phyloP scores from a whole-genome alignment of 1,284 basidiomycete species.

The Apiotrichum gamsii region DNA sequence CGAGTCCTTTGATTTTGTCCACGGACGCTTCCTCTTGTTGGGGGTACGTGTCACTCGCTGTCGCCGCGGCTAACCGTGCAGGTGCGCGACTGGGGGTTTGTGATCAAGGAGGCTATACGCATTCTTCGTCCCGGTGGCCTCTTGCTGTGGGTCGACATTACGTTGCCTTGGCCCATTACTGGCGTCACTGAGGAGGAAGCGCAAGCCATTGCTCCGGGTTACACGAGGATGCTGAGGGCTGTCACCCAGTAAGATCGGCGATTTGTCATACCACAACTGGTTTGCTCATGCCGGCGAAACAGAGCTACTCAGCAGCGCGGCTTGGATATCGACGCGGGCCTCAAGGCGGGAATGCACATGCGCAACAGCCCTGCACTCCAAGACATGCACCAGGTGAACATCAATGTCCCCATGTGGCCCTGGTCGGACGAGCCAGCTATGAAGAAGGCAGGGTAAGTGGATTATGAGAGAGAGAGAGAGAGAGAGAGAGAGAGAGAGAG shows the following conservation, averaged over 20 bases:
- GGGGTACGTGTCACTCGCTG: constrained; percentile 5
- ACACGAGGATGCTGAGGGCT: neutral
- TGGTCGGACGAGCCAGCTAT: constrained; percentile 6
- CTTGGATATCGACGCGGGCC: neutral
- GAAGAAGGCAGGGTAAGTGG: constrained; percentile 4
- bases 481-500: too few species aligned
- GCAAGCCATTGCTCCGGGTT: neutral
- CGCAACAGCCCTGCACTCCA: neutral
- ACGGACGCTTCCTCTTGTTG: constrained; percentile 8
- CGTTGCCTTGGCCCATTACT: neutral
- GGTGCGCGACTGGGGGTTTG: constrained; percentile 12
- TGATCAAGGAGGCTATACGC: constrained; percentile 9
- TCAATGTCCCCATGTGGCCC: constrained; percentile 1
- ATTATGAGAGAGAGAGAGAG: too few species aligned
- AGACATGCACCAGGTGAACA: neutral
- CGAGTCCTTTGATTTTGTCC: constrained; percentile 14
- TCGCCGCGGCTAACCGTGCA: neutral
- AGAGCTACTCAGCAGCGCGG: neutral
- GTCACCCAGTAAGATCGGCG: neutral
- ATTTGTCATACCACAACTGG: too few species aligned
- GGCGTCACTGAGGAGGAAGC: neutral
- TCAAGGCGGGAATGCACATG: neutral
- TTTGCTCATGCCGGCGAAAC: neutral
- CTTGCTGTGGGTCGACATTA: constrained; percentile 6
- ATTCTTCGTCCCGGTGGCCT: constrained; percentile 13